Conservation (phyloP, 495 filamentous ascomycete species). For the Extremus antarcticus region DNA sequence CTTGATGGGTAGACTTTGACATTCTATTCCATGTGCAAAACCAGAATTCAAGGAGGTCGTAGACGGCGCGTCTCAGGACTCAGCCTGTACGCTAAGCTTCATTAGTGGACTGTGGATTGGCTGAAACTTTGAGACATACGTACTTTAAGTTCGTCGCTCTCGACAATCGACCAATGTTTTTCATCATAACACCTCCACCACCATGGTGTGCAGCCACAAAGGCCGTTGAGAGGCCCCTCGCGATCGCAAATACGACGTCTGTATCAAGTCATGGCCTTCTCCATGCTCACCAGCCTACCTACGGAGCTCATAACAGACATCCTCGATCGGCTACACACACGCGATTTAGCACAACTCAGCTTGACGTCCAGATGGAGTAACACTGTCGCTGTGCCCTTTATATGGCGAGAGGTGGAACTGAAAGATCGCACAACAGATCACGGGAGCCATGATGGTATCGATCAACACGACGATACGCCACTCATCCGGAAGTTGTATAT, state of each 20-base stretch:
- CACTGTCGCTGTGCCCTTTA: conserved; percentile 11
- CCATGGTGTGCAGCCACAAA: no score
- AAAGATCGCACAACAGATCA: conserved; percentile 17
- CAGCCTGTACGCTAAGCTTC: no score
- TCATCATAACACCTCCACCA: no score
- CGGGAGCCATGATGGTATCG: conserved; percentile 2
- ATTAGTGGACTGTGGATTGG: no score
- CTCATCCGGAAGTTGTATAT: conserved; percentile 23
- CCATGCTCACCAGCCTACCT: conserved; percentile 17
- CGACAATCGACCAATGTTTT: no score
- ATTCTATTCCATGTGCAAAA: no score
- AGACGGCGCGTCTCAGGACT: no score
- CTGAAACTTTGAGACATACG: no score
- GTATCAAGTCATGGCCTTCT: not conserved
- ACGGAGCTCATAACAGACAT: conserved; percentile 25
- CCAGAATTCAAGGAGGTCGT: no score
- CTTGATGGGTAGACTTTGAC: no score
- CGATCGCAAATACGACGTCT: not conserved
- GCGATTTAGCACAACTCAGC: conserved; percentile 12
- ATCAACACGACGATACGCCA: conserved; percentile 30
- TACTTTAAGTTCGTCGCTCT: no score
- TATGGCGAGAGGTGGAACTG: conserved; percentile 24
- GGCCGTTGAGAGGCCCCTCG: no score
- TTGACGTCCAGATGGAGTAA: conserved; percentile 18
- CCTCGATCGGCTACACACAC: conserved; percentile 9